Percentiles rank a stretch among this genome's conserved stretches.
Conservation (phyloP, 257 asterid species). For the Ligustrum vulgare region DNA sequence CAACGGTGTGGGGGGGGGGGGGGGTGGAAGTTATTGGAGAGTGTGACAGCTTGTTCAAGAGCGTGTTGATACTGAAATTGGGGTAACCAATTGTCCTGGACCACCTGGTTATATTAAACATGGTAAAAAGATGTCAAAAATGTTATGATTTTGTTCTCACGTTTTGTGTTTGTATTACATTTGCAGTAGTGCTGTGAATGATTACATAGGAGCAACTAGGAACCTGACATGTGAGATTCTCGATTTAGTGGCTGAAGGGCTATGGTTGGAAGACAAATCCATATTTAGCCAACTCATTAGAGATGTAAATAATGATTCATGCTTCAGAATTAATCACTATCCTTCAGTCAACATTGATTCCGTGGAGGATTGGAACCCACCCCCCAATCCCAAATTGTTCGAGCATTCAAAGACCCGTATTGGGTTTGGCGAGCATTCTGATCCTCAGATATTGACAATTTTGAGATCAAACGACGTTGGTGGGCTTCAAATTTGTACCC, state of each 20-base stretch:
- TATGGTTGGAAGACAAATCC: slow-evolving; percentile 38
- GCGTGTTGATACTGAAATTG: not conserved
- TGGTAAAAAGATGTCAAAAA: slow-evolving; percentile 13
- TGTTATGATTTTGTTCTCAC: slow-evolving; percentile 12
- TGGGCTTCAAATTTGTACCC: slow-evolving; percentile 65
- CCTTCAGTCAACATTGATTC: slow-evolving; percentile 29
- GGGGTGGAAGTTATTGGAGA: not conserved
- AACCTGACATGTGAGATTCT: slow-evolving; percentile 59
- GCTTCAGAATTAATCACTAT: slow-evolving; percentile 75
- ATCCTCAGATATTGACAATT: slow-evolving; percentile 79
- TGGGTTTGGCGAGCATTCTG: slow-evolving; percentile 84
- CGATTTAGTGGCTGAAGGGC: slow-evolving; percentile 62
- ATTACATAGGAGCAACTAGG: slow-evolving; percentile 55
- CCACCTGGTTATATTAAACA: slow-evolving; percentile 13
- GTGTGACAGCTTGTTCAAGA: not conserved
- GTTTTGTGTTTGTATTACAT: too few species aligned
- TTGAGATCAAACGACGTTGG: slow-evolving; percentile 65
- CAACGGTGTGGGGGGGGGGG: too few species aligned
- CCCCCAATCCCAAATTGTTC: not conserved
- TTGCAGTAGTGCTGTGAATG: slow-evolving; percentile 52
- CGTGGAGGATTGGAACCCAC: not conserved
- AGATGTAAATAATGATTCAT: slow-evolving; percentile 63
- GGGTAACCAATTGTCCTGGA: not conserved
- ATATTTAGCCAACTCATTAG: slow-evolving; percentile 53
- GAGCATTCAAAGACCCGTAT: slow-evolving; percentile 31